Evolutionary conservation across 1,139 yeast genomes (phyloP), one percentile per base, ranked within the genome.

Genomic region (Oligophagozyma castellii): DNA sequence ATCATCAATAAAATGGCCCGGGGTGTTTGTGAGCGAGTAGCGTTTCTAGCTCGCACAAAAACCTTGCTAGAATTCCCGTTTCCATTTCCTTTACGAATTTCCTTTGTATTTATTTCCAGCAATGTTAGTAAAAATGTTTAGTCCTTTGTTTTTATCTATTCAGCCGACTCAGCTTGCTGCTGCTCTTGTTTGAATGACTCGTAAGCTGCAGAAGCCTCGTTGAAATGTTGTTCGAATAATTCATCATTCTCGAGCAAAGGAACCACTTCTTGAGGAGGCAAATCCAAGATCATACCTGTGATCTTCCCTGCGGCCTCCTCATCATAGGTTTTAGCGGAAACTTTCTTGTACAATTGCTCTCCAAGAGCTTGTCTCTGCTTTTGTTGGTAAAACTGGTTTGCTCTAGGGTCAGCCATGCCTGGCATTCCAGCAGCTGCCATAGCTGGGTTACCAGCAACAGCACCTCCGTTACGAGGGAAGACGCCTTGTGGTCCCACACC

Each of bases 241-340:
- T 74, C 86, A 43, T 83, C 95, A 56, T 86, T 93, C 53, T 78
- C 89, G 58, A 81, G 73, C 58, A 89, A 70, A 41, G 80, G 78
- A 55, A 86, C 65, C 51, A 92, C 80, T 65, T 89, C 95, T 54
- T 74, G 73, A 63, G 80, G 81, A 55, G 84, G 93, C 73, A 89
- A 76, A 58, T 86, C 95, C 57, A 89, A 73, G 69, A 89, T 75
- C 98, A 89, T 89, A 67, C 96, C 98, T 46, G 99, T 89, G 58
- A 89, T 84, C 70, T 86, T 89, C 65, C 95, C 95, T 46, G 96
- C 95, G 55, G 94, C 86, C 62, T 83, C 95, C 39, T 81, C 81
- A 55, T 81, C 93, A 59, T 79, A 76, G 55, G 93, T 93, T 55
- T 89, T 80, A 47, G 86, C 74, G 45, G 78, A 76, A 54, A 92